Conservation (phyloP, 768 basidiomycete genomes). For the Leccinum fibrillosum region DNA sequence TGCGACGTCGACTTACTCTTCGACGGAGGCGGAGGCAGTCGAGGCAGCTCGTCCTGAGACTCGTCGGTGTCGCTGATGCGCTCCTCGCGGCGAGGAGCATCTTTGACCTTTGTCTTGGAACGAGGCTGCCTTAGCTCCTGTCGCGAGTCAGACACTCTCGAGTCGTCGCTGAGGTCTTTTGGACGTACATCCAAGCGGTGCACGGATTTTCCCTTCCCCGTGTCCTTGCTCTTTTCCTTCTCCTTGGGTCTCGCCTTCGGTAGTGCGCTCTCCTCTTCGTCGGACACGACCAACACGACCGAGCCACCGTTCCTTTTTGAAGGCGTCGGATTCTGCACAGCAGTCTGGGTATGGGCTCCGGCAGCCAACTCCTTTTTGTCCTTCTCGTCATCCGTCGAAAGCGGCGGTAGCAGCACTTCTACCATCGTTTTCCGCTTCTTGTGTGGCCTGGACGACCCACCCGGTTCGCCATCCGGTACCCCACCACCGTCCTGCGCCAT, state of each 20-base stretch:
- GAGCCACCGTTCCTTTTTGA: neutral
- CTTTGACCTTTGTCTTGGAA: neutral
- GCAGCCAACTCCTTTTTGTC: neutral
- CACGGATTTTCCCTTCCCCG: neutral
- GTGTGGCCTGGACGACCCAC: conserved; percentile 6
- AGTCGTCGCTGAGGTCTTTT: neutral
- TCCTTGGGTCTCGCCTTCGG: conserved; percentile 8
- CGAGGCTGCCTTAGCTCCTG: neutral
- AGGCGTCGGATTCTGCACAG: neutral
- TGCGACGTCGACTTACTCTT: neutral
- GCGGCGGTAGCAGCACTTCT: conserved; percentile 6
- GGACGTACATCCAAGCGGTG: neutral
- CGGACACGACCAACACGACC: neutral
- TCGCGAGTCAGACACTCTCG: neutral
- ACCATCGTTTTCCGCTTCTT: conserved; percentile 20
- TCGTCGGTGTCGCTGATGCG: neutral
- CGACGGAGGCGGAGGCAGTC: neutral
- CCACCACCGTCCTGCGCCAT: neutral
- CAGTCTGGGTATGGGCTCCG: neutral
- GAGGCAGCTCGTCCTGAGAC: conserved; percentile 5
- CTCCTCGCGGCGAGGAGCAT: neutral
- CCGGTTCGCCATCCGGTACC: neutral
- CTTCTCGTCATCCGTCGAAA: conserved; percentile 13
- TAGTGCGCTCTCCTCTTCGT: neutral
- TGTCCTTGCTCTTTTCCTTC: conserved; percentile 3